Percentiles rank a stretch among this genome's conserved stretches.
These are phyloP conservation scores for Botryotinia calthae DNA, from an alignment of 2,329 filamentous ascomycete genomes.

Conservation along the genomic window DNA sequence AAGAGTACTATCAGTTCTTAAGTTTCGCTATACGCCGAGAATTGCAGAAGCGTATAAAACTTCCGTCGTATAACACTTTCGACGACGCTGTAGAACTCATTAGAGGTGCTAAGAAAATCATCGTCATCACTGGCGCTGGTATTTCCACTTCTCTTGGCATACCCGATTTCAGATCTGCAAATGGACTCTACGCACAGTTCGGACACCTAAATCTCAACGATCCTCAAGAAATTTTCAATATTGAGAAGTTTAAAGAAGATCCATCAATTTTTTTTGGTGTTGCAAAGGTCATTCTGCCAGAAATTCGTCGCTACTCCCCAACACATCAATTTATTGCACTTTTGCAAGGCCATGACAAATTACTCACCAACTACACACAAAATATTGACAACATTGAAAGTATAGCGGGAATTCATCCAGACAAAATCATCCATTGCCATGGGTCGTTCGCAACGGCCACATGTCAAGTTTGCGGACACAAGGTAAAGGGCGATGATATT, in stretches of 20 bases:
- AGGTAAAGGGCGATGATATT: slow-evolving; percentile 72
- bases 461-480: slow-evolving; percentile 76
- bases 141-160: slow-evolving; percentile 97
- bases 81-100: slow-evolving; percentile 83
- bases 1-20: slow-evolving; percentile 71
- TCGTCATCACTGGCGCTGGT: slow-evolving; percentile 91
- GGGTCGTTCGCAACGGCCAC: slow-evolving; percentile 92
- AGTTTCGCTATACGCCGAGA: slow-evolving; percentile 77
- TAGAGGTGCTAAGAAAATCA: slow-evolving; percentile 72
- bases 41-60: slow-evolving; percentile 75
- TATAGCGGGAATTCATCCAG: slow-evolving; percentile 74
- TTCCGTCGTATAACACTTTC: slow-evolving; percentile 76
- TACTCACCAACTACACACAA: slow-evolving; percentile 96
- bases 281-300: slow-evolving; percentile 85
- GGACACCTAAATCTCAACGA: slow-evolving; percentile 72
- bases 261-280: slow-evolving; percentile 88
- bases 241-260: slow-evolving; percentile 79
- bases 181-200: slow-evolving; percentile 84
- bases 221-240: slow-evolving; percentile 95
- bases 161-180: slow-evolving; percentile 92
- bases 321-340: slow-evolving; percentile 93
- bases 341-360: slow-evolving; percentile 81
- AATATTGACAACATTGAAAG: slow-evolving; percentile 97
- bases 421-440: slow-evolving; percentile 92
- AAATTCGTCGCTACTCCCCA: slow-evolving; percentile 76